These are phyloP conservation scores for Emmonsiellopsis sp. DNA, from an alignment of 2,329 filamentous ascomycete genomes.

Conservation along the genomic window DNA sequence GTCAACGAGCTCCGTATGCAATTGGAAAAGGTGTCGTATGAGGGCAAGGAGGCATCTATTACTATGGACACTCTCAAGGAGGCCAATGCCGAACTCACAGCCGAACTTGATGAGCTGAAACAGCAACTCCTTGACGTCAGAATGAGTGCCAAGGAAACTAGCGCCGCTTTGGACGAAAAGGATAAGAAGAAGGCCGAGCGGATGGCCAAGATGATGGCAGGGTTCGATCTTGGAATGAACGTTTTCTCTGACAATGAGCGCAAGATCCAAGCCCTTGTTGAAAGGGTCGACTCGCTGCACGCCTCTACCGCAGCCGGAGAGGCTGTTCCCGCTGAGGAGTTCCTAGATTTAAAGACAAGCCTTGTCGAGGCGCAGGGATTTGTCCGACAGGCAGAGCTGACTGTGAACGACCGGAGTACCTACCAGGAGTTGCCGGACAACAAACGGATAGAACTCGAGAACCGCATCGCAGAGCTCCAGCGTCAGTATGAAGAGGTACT, in stretches of 20 bases:
- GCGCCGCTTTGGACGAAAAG: conserved; percentile 85
- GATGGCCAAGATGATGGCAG: conserved; percentile 99
- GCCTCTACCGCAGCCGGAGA: conserved; percentile 71
- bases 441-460: conserved; percentile 65
- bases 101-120: conserved; percentile 89
- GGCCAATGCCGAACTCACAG: conserved; percentile 84
- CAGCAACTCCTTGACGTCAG: conserved; percentile 91
- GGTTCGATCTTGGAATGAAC: conserved; percentile 87
- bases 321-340: conserved; percentile 68
- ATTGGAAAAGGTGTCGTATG: conserved; percentile 87
- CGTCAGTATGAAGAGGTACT: conserved; percentile 77
- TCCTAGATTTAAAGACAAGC: conserved; percentile 66
- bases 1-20: conserved; percentile 95
- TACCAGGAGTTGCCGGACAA: conserved; percentile 49
- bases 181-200: conserved; percentile 98
- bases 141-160: conserved; percentile 93
- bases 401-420: conserved; percentile 61
- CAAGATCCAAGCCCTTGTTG: conserved; percentile 72
- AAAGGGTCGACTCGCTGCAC: conserved; percentile 69
- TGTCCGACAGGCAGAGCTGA: conserved; percentile 84
- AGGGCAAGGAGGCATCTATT: conserved; percentile 92
- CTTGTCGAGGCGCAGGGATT: conserved; percentile 86
- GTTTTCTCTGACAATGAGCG: conserved; percentile 91
- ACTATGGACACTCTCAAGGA: conserved; percentile 97
- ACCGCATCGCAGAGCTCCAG: conserved; percentile 64